These are phyloP conservation scores for Scleroderma bovista DNA, from an alignment of 768 basidiomycete species.

Conservation along the genomic window DNA sequence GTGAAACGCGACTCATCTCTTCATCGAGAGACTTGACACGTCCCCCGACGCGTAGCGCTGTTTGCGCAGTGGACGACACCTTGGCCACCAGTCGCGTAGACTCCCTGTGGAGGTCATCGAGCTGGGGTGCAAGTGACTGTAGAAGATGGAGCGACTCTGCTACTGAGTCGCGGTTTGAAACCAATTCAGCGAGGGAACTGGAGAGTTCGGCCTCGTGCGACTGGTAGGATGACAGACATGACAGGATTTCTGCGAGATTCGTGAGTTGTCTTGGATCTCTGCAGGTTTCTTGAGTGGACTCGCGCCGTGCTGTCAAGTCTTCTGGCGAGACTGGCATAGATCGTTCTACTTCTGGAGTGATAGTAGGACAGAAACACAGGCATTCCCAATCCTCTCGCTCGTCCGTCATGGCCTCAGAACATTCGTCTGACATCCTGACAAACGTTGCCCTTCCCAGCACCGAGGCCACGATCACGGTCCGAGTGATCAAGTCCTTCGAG, in stretches of 20 bases:
- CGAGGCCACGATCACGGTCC: slow-evolving; percentile 80
- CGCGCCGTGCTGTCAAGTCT: background rate
- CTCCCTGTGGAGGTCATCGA: slow-evolving; percentile 60
- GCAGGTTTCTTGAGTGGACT: background rate
- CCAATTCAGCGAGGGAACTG: slow-evolving; percentile 60
- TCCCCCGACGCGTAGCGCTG: slow-evolving; percentile 86
- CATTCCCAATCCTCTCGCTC: no score
- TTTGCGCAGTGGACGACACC: slow-evolving; percentile 70
- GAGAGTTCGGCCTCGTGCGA: slow-evolving; percentile 76
- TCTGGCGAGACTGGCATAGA: slow-evolving; percentile 11
- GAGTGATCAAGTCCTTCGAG: slow-evolving; percentile 93
- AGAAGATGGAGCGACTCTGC: slow-evolving; percentile 55
- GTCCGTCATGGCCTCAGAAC: slow-evolving; percentile 19
- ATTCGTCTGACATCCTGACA: slow-evolving; percentile 41
- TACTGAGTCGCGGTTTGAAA: slow-evolving; percentile 66
- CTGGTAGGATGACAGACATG: slow-evolving; percentile 69
- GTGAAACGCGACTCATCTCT: slow-evolving; percentile 86
- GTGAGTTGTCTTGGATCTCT: slow-evolving; percentile 41
- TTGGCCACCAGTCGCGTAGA: slow-evolving; percentile 48
- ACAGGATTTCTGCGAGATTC: slow-evolving; percentile 62
- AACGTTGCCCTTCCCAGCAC: slow-evolving; percentile 65
- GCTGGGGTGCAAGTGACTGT: slow-evolving; percentile 50
- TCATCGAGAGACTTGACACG: slow-evolving; percentile 85
- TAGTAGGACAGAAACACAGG: background rate
- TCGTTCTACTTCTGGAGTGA: no score